Base-by-base conservation (phyloP, 2,329 filamentous ascomycete genomes). In the Phialophora verrucosa region DNA sequence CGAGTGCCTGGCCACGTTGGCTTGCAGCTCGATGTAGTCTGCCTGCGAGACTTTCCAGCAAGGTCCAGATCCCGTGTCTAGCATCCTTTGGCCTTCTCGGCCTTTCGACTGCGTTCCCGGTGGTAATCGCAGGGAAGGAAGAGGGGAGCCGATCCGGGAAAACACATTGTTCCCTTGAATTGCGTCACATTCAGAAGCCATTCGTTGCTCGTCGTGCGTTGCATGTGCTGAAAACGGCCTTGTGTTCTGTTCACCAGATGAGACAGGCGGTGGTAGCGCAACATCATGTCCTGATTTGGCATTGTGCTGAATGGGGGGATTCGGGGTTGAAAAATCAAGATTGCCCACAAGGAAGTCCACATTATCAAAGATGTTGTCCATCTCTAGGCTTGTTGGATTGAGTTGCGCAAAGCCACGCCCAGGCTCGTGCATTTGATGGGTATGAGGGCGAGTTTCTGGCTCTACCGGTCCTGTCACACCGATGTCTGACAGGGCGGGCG, bases 11-110 rank as follows among this genome's bases (percentile, higher is more conserved):
- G 31, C 44, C n/a, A 63, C 42, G 25, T 38, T 57, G 35, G 32
- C 35, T 27, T 42, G 31, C 10, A 63, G 29, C 27, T 55, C n/a
- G 12, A 32, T 11, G 29, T 63, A 63, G 3, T 63, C 44, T 11
- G 31, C 32, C 23, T 35, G 44, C 20, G 60, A 63, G 32, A 63
- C 53, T 38, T 57, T 55, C 60, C 60, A 63, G 27, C 47, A 49
- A 23, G 42, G 59, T 25, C 59, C 35, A 8, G 31, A 61, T 20
- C 23, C 32, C 10, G 47, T n/a, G 20, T 50, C 49, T 27, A 17
- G 12, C 25, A n/a, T 53, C 29, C 20, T 25, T 31, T 11, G 44
- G 49, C 31, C 25, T 27, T 61, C 31, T 49, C 27, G 51, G 25
- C 27, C 7, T 8, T 31, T 8, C 8, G 27, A 29, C 27, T 31